Base-by-base conservation (phyloP, 163 green algal genomes). In the Scenedesmus sp. region DNA sequence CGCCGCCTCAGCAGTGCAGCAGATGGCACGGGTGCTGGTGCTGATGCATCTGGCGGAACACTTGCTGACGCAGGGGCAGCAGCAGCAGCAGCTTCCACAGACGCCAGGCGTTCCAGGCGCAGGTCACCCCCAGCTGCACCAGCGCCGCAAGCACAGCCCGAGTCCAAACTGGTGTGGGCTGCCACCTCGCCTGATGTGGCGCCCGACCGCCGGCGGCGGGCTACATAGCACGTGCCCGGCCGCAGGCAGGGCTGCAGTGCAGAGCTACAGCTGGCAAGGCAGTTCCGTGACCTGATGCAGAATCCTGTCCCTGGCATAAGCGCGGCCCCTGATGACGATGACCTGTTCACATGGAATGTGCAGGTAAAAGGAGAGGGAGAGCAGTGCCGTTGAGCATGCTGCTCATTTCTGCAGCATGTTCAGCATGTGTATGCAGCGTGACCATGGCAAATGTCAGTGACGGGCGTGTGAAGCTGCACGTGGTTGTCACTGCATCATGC, bases 241-340 rank as follows among this genome's bases (percentile, higher is more conserved):
- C 46, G 46, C 81, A 70, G 30, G 35, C 22, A 73, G n/a, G 37
- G 81, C 46, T 43, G 61, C 61, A 82, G 84, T 15, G 40, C 73
- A n/a, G 73, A 65, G 33, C 26, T 37, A 20, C 84, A 89, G 59
- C 61, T 89, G 61, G 84, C 84, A 9, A 89, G 59, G 61, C 84
- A 89, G 84, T 89, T 89, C 84, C 35, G 84, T 20, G 84, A 89
- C 43, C 53, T 89, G 40, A 43, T 89, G 40, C 35, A 35, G 26
- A 37, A 81, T 46, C 84, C 84, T 13, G 68, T 89, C 40, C 59
- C 61, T 81, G 84, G 84, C 30, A 24, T 89, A 3, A 56, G n/a
- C 24, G 84, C 61, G 24, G 84, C 84, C 46, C 84, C 84, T 24
- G 37, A 51, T 65, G 83, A 89, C 16, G 84, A 81, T 1, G 30